phyloP scores from a whole-genome alignment of 192 early-diverging fungal species.

The Coemansia sp. region DNA sequence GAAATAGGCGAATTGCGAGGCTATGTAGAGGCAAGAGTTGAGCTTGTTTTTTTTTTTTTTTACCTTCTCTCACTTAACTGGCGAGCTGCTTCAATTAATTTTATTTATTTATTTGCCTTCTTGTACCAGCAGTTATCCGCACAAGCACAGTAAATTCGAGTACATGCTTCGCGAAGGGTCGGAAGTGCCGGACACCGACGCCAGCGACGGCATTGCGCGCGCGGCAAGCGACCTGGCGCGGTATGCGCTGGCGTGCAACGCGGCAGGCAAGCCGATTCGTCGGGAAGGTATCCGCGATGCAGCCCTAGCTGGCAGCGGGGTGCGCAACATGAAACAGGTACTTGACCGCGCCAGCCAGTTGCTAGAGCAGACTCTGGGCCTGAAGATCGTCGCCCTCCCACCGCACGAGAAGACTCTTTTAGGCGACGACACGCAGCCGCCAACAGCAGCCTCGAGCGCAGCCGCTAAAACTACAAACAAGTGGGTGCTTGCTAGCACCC shows the following conservation, averaged over 20 bases:
- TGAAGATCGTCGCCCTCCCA: conserved; percentile 35
- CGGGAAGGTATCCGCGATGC: conserved; percentile 34
- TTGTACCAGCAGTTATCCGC: not conserved
- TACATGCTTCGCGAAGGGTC: conserved; percentile 15
- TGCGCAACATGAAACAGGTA: conserved; percentile 16
- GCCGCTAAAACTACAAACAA: conserved; percentile 15
- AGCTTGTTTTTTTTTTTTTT: not conserved
- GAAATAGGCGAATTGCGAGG: conserved; percentile 3
- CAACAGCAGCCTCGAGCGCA: not conserved
- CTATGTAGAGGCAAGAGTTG: not conserved
- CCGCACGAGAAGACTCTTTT: conserved; percentile 31
- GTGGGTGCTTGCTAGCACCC: conserved; percentile 48
- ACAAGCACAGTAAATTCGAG: not conserved
- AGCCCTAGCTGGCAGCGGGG: conserved; percentile 3
- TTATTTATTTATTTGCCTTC: not conserved
- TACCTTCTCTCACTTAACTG: not conserved
- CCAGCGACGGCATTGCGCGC: conserved; percentile 15
- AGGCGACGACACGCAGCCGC: not conserved
- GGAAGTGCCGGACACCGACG: not conserved
- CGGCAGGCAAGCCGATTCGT: conserved; percentile 33
- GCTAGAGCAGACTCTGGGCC: conserved; percentile 39
- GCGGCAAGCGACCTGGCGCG: conserved; percentile 37
- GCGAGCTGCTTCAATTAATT: not conserved
- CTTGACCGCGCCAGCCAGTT: conserved; percentile 29
- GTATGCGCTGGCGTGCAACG: conserved; percentile 46